Evolutionary conservation across 306 rosid genomes (phyloP).

Genomic region (Rosa chinensis): DNA sequence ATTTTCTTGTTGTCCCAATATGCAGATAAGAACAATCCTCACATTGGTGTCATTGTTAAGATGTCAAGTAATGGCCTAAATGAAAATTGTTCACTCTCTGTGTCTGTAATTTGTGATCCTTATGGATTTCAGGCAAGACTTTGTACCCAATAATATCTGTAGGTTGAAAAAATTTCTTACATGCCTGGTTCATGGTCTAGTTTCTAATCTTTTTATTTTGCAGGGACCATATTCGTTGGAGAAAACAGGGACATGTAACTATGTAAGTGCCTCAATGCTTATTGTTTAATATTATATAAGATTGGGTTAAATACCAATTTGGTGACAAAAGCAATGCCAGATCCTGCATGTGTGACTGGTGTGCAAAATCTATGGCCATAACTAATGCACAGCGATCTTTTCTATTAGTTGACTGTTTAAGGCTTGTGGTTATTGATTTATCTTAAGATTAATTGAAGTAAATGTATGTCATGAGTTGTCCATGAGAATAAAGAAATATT

Average conservation of each 20-base stretch:
- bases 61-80: slow-evolving; percentile 57
- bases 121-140: slow-evolving; percentile 63
- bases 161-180: slow-evolving; percentile 20
- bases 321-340: not conserved
- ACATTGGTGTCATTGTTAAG: slow-evolving; percentile 66
- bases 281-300: not conserved
- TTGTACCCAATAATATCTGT: slow-evolving; percentile 11
- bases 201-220: slow-evolving; percentile 32
- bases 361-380: not conserved
- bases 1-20: slow-evolving; percentile 22
- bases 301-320: not conserved
- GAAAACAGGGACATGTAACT: slow-evolving; percentile 65
- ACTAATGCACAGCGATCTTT: not conserved
- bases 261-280: slow-evolving; percentile 59
- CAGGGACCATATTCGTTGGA: slow-evolving; percentile 66
- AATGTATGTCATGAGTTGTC: not conserved
- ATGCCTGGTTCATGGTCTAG: slow-evolving; percentile 19
- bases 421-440: slow-evolving; percentile 1
- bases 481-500: not conserved
- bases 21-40: slow-evolving; percentile 79
- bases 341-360: not conserved
- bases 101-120: slow-evolving; percentile 69
- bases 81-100: slow-evolving; percentile 80
- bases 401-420: not conserved
- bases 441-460: not conserved